phyloP scores from a whole-genome alignment of 139 green algal genomes.

The Chlamydomonas sp. region DNA sequence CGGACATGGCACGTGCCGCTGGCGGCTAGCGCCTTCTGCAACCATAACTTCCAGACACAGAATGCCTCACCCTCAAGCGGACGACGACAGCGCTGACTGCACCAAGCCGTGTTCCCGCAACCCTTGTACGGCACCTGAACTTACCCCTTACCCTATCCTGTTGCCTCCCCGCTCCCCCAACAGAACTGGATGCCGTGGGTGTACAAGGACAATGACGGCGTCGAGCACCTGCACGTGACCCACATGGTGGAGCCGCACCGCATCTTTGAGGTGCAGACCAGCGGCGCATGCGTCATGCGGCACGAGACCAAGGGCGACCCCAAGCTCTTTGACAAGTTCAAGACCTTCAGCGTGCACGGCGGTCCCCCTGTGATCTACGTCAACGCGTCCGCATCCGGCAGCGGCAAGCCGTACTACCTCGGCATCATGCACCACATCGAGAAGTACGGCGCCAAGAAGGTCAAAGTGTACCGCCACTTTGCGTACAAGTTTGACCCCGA shows the following conservation, averaged over 20 bases:
- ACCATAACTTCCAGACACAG: no score
- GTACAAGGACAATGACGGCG: slow-evolving; percentile 17
- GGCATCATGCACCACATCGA: slow-evolving; percentile 62
- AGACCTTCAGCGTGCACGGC: slow-evolving; percentile 36
- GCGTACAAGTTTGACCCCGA: slow-evolving; percentile 39
- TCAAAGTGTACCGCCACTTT: slow-evolving; percentile 49
- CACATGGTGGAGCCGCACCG: slow-evolving; percentile 52
- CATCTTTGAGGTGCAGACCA: slow-evolving; percentile 36
- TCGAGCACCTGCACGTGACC: slow-evolving; percentile 37
- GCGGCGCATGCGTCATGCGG: slow-evolving; percentile 9
- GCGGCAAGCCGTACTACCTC: slow-evolving; percentile 44
- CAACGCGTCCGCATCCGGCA: neutral
- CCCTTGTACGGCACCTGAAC: neutral
- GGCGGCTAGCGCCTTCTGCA: no score
- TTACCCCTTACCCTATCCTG: neutral
- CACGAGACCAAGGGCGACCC: slow-evolving; percentile 13
- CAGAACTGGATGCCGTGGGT: slow-evolving; percentile 61
- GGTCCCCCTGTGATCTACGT: slow-evolving; percentile 47
- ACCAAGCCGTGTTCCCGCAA: neutral
- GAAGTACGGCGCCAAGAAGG: slow-evolving; percentile 1
- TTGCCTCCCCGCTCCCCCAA: neutral
- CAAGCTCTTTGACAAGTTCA: slow-evolving; percentile 37
- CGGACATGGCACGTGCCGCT: no score
- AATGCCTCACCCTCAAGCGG: no score
- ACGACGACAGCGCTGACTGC: neutral